A percentile compares a stretch with the other conserved stretches of the same genome.
Conservation (phyloP, 768 basidiomycete species). For the Psilocybe sp. region DNA sequence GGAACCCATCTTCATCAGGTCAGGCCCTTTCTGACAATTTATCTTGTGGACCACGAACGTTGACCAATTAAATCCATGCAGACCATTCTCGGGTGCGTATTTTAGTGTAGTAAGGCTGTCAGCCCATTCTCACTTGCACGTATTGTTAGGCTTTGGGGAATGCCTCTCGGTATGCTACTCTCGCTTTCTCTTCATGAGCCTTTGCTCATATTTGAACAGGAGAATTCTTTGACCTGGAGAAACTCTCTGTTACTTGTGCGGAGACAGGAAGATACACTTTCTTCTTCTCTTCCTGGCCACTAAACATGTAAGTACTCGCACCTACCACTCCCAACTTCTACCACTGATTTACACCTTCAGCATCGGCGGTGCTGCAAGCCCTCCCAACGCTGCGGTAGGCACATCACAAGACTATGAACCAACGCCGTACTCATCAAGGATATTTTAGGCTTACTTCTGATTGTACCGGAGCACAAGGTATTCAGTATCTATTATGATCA, state of each 20-base stretch:
- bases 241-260: constrained; percentile 52
- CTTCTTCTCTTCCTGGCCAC: constrained; percentile 75
- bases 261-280: constrained; percentile 64
- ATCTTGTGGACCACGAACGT: constrained; percentile 1
- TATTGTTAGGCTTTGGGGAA: constrained; percentile 56
- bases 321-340: background rate
- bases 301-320: constrained; percentile 54
- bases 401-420: background rate
- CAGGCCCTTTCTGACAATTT: constrained; percentile 6
- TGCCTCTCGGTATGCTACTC: constrained; percentile 57
- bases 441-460: constrained; percentile 28
- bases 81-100: constrained; percentile 58
- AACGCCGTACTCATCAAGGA: background rate
- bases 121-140: background rate
- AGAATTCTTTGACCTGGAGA: constrained; percentile 72
- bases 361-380: constrained; percentile 67
- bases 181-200: background rate
- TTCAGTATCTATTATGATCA: background rate
- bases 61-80: constrained; percentile 14
- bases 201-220: constrained; percentile 31
- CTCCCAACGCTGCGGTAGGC: constrained; percentile 68
- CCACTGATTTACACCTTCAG: constrained; percentile 26
- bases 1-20: constrained; percentile 58
- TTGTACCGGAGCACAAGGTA: background rate
- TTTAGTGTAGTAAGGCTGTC: background rate